Evolutionary conservation across 805 yeast genomes (phyloP).

Genomic region (Grigorovia humatica): DNA sequence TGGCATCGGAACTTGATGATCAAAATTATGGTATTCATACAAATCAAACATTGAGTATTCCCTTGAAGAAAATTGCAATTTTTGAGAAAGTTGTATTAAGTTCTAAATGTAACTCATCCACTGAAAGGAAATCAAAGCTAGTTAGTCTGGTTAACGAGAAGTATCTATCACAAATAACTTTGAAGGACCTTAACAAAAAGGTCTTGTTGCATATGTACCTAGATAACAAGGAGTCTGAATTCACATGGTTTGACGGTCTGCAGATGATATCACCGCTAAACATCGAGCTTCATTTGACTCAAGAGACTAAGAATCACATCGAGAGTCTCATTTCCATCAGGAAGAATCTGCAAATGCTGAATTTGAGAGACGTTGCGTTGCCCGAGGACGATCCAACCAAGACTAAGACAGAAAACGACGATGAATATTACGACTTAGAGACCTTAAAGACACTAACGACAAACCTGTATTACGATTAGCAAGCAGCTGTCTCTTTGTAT

Average conservation of each 20-base stretch:
- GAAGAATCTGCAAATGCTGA: conserved; percentile 40
- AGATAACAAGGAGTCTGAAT: conserved; percentile 57
- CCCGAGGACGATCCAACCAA: not conserved
- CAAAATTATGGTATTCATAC: conserved; percentile 1
- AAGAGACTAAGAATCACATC: conserved; percentile 36
- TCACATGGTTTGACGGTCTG: conserved; percentile 73
- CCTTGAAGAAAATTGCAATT: conserved; percentile 39
- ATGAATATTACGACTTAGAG: conserved; percentile 19
- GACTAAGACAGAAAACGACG: conserved; percentile 10
- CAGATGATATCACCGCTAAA: conserved; percentile 35
- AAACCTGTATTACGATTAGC: conserved; percentile 22
- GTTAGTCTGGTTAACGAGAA: conserved; percentile 49
- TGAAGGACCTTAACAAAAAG: conserved; percentile 35
- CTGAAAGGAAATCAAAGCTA: conserved; percentile 27
- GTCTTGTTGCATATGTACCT: conserved; percentile 50
- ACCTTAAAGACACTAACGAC: conserved; percentile 15
- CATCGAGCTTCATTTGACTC: conserved; percentile 27
- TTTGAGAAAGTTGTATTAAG: conserved; percentile 42
- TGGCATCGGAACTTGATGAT: conserved; percentile 3
- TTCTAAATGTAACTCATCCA: conserved; percentile 9
- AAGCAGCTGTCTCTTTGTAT: not conserved
- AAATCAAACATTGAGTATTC: conserved; percentile 32
- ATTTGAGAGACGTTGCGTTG: conserved; percentile 26
- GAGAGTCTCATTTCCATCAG: conserved; percentile 36
- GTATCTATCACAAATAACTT: conserved; percentile 45